Evolutionary conservation across 2,329 filamentous ascomycete species (phyloP).

Genomic region (Ceratocystis destructans): DNA sequence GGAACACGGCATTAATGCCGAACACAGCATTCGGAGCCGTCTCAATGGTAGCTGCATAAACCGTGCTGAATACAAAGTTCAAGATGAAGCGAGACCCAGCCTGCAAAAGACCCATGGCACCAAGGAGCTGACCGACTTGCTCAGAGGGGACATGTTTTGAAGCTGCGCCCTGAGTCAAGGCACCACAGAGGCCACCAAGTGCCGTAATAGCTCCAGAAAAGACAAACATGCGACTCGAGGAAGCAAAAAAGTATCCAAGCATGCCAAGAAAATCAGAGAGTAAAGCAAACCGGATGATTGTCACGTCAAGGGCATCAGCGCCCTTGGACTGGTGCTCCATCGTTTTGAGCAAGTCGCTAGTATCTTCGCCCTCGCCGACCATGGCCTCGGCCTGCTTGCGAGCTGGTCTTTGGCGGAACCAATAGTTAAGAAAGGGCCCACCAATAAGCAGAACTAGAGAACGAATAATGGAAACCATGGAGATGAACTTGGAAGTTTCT

Average conservation of each 20-base stretch:
- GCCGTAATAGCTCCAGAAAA: conserved; percentile 58
- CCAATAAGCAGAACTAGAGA: conserved; percentile 62
- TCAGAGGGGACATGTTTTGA: conserved; percentile 85
- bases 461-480: conserved; percentile 61
- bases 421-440: conserved; percentile 62
- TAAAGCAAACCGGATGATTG: conserved; percentile 60
- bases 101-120: conserved; percentile 75
- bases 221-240: conserved; percentile 51
- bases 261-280: conserved; percentile 64
- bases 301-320: conserved; percentile 64
- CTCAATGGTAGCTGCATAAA: conserved; percentile 71
- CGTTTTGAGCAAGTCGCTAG: conserved; percentile 12
- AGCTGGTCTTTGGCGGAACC: conserved; percentile 47
- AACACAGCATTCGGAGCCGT: conserved; percentile 73
- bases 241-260: conserved; percentile 56
- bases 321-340: conserved; percentile 39
- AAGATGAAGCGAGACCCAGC: conserved; percentile 65
- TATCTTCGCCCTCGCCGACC: neutral
- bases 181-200: conserved; percentile 70
- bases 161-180: conserved; percentile 68
- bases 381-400: conserved; percentile 28
- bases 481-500: conserved; percentile 69
- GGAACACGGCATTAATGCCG: conserved; percentile 7
- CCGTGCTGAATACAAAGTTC: conserved; percentile 69
- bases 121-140: conserved; percentile 72